Evolutionary conservation across 2,329 filamentous ascomycete genomes (phyloP).

Genomic region (Fusarium sarcochroum): DNA sequence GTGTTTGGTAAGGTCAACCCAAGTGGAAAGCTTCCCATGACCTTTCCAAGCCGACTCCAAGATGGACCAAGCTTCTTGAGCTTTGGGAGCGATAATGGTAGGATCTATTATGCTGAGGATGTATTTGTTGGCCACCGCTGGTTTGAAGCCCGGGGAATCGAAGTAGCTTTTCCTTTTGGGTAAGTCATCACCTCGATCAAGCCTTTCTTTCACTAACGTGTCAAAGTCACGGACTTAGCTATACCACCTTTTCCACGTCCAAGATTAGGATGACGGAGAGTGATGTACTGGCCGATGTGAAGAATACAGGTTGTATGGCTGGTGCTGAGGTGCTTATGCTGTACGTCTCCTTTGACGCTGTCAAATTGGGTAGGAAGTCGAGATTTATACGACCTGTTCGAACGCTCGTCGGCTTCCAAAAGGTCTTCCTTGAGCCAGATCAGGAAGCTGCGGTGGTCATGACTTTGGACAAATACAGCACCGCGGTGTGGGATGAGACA

Average conservation of each 20-base stretch:
- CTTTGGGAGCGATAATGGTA: slow-evolving; percentile 28
- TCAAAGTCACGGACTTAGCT: slow-evolving; percentile 25
- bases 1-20: slow-evolving; percentile 28
- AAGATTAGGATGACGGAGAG: neutral
- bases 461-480: slow-evolving; percentile 13
- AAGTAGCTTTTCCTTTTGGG: slow-evolving; percentile 31
- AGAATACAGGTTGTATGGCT: slow-evolving; percentile 2
- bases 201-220: neutral
- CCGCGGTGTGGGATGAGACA: slow-evolving; percentile 19
- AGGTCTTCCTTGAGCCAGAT: neutral
- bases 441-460: neutral
- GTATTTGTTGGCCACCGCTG: slow-evolving; percentile 34
- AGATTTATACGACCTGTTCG: slow-evolving; percentile 10
- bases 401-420: slow-evolving; percentile 17
- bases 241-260: slow-evolving; percentile 14
- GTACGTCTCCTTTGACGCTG: slow-evolving; percentile 4
- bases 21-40: slow-evolving; percentile 30
- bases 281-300: neutral
- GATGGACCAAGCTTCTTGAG: slow-evolving; percentile 22
- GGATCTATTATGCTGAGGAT: slow-evolving; percentile 29
- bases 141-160: slow-evolving; percentile 19
- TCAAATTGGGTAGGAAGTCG: slow-evolving; percentile 9
- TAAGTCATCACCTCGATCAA: fast-evolving
- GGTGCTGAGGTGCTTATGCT: slow-evolving; percentile 29
- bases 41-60: slow-evolving; percentile 12